Conservation (phyloP, 352 stramenopile genomes). For the Aphanomyces euteiches region DNA sequence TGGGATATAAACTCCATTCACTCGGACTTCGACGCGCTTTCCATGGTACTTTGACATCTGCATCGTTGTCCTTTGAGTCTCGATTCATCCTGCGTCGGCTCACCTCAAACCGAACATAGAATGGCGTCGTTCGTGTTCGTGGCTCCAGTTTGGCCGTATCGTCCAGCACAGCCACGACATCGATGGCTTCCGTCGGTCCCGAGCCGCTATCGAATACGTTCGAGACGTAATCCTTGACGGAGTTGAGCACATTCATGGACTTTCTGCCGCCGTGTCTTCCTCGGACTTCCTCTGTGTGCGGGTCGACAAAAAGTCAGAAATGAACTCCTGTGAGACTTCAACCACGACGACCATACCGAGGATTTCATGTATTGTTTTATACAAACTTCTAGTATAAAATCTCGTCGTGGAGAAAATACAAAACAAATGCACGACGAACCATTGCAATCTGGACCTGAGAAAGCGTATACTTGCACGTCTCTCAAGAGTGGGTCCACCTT, state of each 20-base stretch:
- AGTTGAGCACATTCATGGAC: constrained; percentile 82
- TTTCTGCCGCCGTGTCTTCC: too few relatives aligned
- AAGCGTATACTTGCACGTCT: too few relatives aligned
- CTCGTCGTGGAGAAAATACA: too few relatives aligned
- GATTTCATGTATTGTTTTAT: too few relatives aligned
- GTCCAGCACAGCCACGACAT: constrained; percentile 80
- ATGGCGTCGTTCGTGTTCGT: constrained; percentile 62
- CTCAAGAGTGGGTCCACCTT: too few relatives aligned
- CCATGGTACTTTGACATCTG: constrained; percentile 3
- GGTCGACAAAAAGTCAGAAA: too few relatives aligned
- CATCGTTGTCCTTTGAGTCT: background rate
- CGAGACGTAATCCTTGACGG: constrained; percentile 82
- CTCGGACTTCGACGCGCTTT: constrained; percentile 42
- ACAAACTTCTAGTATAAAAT: too few relatives aligned
- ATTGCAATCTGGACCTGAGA: too few relatives aligned
- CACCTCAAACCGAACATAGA: constrained; percentile 74
- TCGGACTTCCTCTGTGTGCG: too few relatives aligned
- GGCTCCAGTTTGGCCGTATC: constrained; percentile 40
- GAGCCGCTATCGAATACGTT: constrained; percentile 70
- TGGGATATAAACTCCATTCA: constrained; percentile 55
- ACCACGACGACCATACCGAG: too few relatives aligned
- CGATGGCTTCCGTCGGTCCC: constrained; percentile 64
- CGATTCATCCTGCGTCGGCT: constrained; percentile 40
- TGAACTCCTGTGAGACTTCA: too few relatives aligned
- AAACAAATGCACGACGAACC: too few relatives aligned